Conservation (phyloP, 2,329 filamentous ascomycete species). For the Amauroascus verrucosus region DNA sequence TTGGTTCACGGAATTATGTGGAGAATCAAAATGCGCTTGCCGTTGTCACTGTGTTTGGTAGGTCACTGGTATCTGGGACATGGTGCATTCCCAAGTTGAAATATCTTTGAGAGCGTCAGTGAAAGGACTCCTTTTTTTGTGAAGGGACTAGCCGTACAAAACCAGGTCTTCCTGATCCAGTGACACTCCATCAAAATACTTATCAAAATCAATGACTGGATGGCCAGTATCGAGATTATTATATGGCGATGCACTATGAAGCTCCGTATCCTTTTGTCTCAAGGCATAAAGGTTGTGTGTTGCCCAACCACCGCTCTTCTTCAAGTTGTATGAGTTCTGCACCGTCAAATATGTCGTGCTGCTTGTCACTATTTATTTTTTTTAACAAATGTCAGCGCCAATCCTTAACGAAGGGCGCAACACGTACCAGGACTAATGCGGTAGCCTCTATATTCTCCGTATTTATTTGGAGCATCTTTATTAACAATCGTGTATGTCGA, state of each 20-base stretch:
- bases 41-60: conserved; percentile 42
- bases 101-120: conserved; percentile 2
- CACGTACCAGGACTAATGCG: conserved; percentile 6
- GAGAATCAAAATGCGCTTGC: background rate
- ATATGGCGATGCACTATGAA: conserved; percentile 9
- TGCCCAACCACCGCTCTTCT: conserved; percentile 41
- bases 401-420: background rate
- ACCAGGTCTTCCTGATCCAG: conserved; percentile 36
- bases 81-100: conserved; percentile 50
- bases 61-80: conserved; percentile 44
- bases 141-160: conserved; percentile 30
- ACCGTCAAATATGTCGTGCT: conserved; percentile 40
- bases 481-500: conserved; percentile 46
- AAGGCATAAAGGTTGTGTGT: conserved; percentile 44
- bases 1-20: background rate
- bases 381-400: background rate
- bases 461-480: conserved; percentile 39
- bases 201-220: conserved; percentile 32
- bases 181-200: conserved; percentile 38
- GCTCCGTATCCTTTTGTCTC: conserved; percentile 16
- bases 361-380: conserved; percentile 9
- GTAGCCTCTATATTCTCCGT: conserved; percentile 44
- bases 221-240: conserved; percentile 11
- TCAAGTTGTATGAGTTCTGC: conserved; percentile 39
- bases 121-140: background rate